A percentile compares a stretch with the other conserved stretches of the same genome.
These are phyloP conservation scores for Ceriops zippeliana DNA, from an alignment of 345 rosid species.

Conservation along the genomic window DNA sequence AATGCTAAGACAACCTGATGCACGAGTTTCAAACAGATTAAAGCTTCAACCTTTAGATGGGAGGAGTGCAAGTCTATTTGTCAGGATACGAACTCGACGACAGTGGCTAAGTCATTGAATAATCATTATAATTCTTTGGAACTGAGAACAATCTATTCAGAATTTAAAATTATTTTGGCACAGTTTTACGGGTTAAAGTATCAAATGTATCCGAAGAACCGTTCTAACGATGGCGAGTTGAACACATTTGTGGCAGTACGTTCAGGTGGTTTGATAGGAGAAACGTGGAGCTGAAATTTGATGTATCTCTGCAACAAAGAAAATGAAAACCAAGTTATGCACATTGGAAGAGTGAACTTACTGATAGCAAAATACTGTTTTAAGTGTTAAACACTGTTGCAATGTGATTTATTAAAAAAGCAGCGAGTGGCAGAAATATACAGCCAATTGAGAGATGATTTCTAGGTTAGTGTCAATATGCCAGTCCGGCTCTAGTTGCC, in stretches of 20 bases:
- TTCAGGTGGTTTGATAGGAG: slow-evolving; percentile 57
- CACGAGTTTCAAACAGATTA: slow-evolving; percentile 32
- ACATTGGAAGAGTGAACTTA: no score
- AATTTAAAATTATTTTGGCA: slow-evolving; percentile 13
- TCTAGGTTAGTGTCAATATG: slow-evolving; percentile 87
- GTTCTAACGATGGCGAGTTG: slow-evolving; percentile 70
- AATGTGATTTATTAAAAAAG: no score
- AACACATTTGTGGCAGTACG: slow-evolving; percentile 63
- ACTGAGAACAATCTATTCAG: background rate
- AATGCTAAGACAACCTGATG: slow-evolving; percentile 12
- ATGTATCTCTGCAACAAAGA: slow-evolving; percentile 69
- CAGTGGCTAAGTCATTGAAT: slow-evolving; percentile 1
- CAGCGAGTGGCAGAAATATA: slow-evolving; percentile 21
- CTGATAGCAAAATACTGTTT: no score
- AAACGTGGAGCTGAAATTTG: slow-evolving; percentile 79
- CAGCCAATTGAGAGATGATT: slow-evolving; percentile 74
- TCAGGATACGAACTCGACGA: slow-evolving; percentile 11
- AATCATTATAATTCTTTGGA: slow-evolving; percentile 11
- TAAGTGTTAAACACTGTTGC: no score
- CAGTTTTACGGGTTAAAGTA: slow-evolving; percentile 3
- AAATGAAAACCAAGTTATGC: background rate
- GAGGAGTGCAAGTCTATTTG: background rate
- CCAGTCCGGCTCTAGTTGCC: slow-evolving; percentile 99
- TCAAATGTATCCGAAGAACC: slow-evolving; percentile 77
- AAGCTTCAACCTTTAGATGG: slow-evolving; percentile 6